phyloP scores from a whole-genome alignment of 75 land plant species.

The Pseudotsuga menziesii region DNA sequence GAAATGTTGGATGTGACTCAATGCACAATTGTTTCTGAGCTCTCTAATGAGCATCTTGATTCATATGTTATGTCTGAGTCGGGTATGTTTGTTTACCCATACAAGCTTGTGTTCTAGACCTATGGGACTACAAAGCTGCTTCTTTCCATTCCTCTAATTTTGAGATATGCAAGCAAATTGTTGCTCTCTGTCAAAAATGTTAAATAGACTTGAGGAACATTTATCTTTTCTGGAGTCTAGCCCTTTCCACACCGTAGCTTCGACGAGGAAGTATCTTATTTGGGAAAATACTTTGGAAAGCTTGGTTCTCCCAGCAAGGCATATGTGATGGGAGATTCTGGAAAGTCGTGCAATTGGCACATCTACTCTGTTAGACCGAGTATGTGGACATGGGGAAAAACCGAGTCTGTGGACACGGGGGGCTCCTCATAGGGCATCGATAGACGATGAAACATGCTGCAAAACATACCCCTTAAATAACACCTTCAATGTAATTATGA shows the following conservation, averaged over 20 bases:
- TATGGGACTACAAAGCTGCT: conserved; percentile 52
- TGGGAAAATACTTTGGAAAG: conserved; percentile 39
- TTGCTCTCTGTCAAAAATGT: conserved; percentile 20
- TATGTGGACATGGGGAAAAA: no score
- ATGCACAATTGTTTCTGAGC: no score
- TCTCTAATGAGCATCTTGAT: no score
- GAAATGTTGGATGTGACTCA: no score
- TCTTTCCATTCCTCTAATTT: conserved; percentile 39
- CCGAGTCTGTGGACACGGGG: no score
- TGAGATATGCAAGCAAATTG: conserved; percentile 23
- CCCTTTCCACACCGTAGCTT: conserved; percentile 60
- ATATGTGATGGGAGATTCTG: conserved; percentile 49
- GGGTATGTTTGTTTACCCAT: no score
- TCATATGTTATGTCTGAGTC: no score
- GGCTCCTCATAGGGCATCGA: no score
- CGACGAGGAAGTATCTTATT: conserved; percentile 42
- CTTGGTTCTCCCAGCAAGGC: conserved; percentile 39
- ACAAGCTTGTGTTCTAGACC: no score
- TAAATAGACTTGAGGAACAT: conserved; percentile 51
- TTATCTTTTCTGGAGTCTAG: conserved; percentile 58
- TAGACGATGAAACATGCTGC: no score
- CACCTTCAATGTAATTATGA: no score
- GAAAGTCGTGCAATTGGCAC: conserved; percentile 45
- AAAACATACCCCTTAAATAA: no score
- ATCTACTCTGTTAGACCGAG: conserved; percentile 38